Percentiles rank a stretch among this genome's conserved stretches.
Conservation (phyloP, 2,329 filamentous ascomycete genomes). For the Clathrospora elynae region DNA sequence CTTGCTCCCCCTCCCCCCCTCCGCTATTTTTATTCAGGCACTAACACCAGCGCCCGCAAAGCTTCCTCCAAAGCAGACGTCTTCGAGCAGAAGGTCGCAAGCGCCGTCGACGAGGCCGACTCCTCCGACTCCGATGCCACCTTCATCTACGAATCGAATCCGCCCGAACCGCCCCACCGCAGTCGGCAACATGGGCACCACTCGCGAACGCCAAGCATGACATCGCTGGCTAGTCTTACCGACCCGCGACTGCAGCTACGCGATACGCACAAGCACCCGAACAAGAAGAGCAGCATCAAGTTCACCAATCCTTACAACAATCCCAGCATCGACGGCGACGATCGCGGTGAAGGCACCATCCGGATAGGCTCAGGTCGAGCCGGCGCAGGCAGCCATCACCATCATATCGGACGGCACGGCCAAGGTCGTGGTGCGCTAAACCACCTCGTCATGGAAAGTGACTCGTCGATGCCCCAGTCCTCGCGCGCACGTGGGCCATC, state of each 20-base stretch:
- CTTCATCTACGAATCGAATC: constrained; percentile 98
- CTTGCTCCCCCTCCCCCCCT: constrained; percentile 33
- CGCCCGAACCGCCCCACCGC: constrained; percentile 67
- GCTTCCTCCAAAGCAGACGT: constrained; percentile 96
- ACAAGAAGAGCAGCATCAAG: constrained; percentile 92
- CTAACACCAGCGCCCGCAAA: constrained; percentile 52
- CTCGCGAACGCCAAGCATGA: constrained; percentile 91
- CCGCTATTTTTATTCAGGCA: constrained; percentile 43
- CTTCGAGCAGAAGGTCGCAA: constrained; percentile 96
- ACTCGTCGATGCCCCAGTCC: constrained; percentile 70
- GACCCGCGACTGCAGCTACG: constrained; percentile 62
- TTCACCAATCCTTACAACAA: constrained; percentile 78
- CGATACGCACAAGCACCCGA: constrained; percentile 66
- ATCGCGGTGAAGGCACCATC: constrained; percentile 47
- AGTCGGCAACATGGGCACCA: constrained; percentile 78
- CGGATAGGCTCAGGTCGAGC: constrained; percentile 51
- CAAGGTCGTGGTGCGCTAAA: constrained; percentile 71
- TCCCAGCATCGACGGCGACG: constrained; percentile 58
- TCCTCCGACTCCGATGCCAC: constrained; percentile 98
- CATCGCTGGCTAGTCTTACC: constrained; percentile 73
- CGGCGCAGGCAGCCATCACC: constrained; percentile 71
- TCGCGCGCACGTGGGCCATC: constrained; percentile 66
- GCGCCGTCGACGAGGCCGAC: constrained; percentile 91
- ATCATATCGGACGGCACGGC: constrained; percentile 80
- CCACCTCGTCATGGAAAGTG: constrained; percentile 65